Percentiles rank a stretch among this genome's conserved stretches.
Conservation (phyloP, 2,329 filamentous ascomycete species). For the Aspergillus ochraceoroseus region DNA sequence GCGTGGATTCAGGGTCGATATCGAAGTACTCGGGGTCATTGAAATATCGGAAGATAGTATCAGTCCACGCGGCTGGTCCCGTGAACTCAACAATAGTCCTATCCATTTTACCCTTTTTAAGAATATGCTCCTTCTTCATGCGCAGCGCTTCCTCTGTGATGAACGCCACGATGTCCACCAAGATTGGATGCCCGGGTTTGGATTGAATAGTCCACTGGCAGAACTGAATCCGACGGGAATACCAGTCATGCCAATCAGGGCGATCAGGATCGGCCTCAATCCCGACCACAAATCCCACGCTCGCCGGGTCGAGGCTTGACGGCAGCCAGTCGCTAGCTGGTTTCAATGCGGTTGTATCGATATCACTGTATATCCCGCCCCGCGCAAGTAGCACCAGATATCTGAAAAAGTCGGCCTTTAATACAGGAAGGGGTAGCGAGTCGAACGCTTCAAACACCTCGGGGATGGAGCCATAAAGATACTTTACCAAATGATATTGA, state of each 20-base stretch:
- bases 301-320: constrained; percentile 65
- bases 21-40: constrained; percentile 88
- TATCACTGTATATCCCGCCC: constrained; percentile 82
- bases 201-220: constrained; percentile 98
- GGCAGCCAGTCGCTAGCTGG: constrained; percentile 87
- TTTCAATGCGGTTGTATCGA: constrained; percentile 82
- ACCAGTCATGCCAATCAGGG: constrained; percentile 90
- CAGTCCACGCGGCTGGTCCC: constrained; percentile 91
- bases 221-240: constrained; percentile 92
- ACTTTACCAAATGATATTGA: constrained; percentile 71
- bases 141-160: constrained; percentile 78
- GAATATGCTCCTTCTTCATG: constrained; percentile 62
- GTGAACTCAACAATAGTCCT: constrained; percentile 89
- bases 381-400: constrained; percentile 71
- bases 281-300: constrained; percentile 81
- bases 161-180: constrained; percentile 78
- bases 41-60: constrained; percentile 85
- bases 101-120: constrained; percentile 58
- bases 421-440: constrained; percentile 65
- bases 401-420: constrained; percentile 74
- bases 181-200: constrained; percentile 87
- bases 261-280: constrained; percentile 96
- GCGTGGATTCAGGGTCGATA: constrained; percentile 59
- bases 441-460: constrained; percentile 74
- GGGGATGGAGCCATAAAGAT: constrained; percentile 79